Percentiles rank a stretch among this genome's conserved stretches.
These are phyloP conservation scores for Yamadazyma diddensiae DNA, from an alignment of 1,139 yeast genomes.

Conservation along the genomic window DNA sequence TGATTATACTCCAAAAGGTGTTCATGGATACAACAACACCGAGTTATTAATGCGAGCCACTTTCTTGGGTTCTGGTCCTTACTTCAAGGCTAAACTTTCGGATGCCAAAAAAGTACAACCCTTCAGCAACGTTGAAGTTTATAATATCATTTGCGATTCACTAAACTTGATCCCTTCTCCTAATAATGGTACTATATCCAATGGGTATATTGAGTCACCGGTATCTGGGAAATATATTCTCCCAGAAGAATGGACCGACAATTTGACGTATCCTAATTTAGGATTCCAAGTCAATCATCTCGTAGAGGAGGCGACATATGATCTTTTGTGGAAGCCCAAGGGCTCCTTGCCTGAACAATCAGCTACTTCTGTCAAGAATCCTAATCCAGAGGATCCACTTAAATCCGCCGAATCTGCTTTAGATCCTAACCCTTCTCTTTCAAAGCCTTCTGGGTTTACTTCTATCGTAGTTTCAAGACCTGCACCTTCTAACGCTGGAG, in stretches of 20 bases:
- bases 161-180: conserved; percentile 54
- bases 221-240: conserved; percentile 30
- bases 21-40: conserved; percentile 79
- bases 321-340: conserved; percentile 36
- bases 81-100: conserved; percentile 40
- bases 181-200: conserved; percentile 53
- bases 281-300: conserved; percentile 46
- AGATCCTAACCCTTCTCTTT: not conserved
- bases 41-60: conserved; percentile 80
- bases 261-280: conserved; percentile 54
- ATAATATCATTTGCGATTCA: conserved; percentile 70
- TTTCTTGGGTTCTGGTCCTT: conserved; percentile 81
- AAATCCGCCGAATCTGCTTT: not conserved
- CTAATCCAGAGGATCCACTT: no score
- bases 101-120: conserved; percentile 47
- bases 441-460: no score
- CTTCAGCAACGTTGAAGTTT: conserved; percentile 69
- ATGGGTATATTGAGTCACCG: conserved; percentile 13
- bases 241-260: conserved; percentile 55
- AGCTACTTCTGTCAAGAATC: conserved; percentile 9
- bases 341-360: conserved; percentile 7
- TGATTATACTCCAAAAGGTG: conserved; percentile 66
- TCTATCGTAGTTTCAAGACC: not conserved
- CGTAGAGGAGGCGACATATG: conserved; percentile 53
- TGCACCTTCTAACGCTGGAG: not conserved